Evolutionary conservation across 257 asterid genomes (phyloP), one percentile per base, ranked within the genome.

Genomic region (Fraxinus quadrangulata): DNA sequence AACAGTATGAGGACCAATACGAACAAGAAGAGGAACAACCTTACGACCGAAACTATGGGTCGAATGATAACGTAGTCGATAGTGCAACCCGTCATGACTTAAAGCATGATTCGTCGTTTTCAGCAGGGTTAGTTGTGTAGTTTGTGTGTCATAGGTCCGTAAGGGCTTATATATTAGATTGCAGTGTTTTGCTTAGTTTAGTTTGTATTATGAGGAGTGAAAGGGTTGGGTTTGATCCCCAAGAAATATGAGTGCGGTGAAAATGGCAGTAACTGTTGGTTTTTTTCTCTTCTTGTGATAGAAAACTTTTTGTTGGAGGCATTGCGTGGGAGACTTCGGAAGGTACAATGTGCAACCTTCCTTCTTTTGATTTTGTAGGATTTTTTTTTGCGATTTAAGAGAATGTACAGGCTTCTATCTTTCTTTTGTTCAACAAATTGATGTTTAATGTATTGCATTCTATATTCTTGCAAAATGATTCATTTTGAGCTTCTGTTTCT

Each of bases 291-390:
- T 85, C 83, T 85, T 87, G 89, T 95, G 83, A 84, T 95, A 95
- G 98, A 91, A 95, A 95, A 88, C 99, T 95, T 84, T 95, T 93
- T 83, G 97, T 93, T 13, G 99, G 99, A 51, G 99, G 99, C 93
- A 95, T 95, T 88, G 98, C 99, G 79, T 93, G 97, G 98, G 98
- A 95, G 94, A 95, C 99, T 74, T 87, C 96, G 2, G 92, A 93
- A 95, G 99, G 99, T 95, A 93, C 33, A 65, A 28, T 31, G 2
- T 39, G 4, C 26, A 23, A 66, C 39, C 72, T 69, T 51, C 30
- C 13, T 75, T 37, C 59, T 31, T 39, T 17, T 34, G n/a, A 42
- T 63, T 47, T 30, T 76, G 16, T 75, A 13, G 17, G 67, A 17
- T 66, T 23, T 16, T 56, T 56, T 31, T 8, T n/a, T 77, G 37